Base-by-base conservation (phyloP, 2,329 filamentous ascomycete species). In the Ophiostoma sp. region DNA sequence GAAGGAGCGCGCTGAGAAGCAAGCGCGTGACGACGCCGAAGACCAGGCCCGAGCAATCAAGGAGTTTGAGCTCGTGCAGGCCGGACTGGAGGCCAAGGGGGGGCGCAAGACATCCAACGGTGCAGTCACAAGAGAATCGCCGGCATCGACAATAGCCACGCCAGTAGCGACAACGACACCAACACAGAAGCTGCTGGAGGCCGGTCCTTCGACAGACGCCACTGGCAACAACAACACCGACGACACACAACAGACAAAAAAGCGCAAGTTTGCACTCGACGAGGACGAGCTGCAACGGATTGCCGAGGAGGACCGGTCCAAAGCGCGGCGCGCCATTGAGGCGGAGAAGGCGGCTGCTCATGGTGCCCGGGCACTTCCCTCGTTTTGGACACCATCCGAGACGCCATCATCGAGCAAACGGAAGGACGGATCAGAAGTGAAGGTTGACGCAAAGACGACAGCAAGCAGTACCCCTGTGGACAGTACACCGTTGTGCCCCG, bases 361-460 rank as follows among this genome's bases (percentile, higher is more conserved):
- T 9, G 93, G 92, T 81, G 87, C 89, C 0, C 87, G 87, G 19
- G 74, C 75, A 0, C 83, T 97, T 0, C 93, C 94, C 0, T 97
- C 94, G 0, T 98, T 98, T 83, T 98, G 95, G 96, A 92, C 95
- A 0, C 95, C 94, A 0, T 93, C 92, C 0, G 88, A 95, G 73
- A 97, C 93, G 0, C 94, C 94, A 0, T 88, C 64, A 83, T 85
- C 28, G 68, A 31, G 15, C 59, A 69, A 33, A 45, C 36, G 15
- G 22, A 45, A 45, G 7, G 61, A 64, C 11, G 59, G 36, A 22
- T 11, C 28, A 17, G 33, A 36, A 7, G 45, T 33, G 33, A 72
- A 69, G 39, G n/a, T 83, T 87, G 33, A 85, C 86, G 5, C 39
- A n/a, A 25, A 36, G 9, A 12, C 25, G 25, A 17, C 19, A 42